Conservation (phyloP, 177 flowering plant species). For the Tripterygium wilfordii region DNA sequence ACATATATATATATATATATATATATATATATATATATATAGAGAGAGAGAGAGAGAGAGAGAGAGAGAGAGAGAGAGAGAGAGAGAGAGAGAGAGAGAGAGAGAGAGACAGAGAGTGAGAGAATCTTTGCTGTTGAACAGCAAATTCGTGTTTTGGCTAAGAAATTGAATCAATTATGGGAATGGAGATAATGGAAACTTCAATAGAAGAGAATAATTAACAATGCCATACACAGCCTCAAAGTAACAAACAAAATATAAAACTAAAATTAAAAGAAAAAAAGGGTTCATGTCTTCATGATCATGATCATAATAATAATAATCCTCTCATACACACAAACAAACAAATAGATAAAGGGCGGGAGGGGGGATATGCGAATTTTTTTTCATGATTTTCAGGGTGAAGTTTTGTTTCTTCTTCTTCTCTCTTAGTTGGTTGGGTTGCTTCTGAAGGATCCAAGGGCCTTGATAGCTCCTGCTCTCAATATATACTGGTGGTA, state of each 20-base stretch:
- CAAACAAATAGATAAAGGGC: constrained; percentile 10
- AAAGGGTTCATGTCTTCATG: background rate
- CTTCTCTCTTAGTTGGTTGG: constrained; percentile 42
- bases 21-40: no score
- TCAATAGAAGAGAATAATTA: no score
- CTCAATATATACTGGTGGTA: constrained; percentile 82
- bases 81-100: no score
- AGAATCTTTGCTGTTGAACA: no score
- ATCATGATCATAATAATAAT: background rate
- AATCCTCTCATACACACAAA: constrained; percentile 23
- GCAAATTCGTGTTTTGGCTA: no score
- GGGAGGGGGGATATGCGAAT: background rate
- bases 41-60: no score
- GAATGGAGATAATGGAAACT: no score
- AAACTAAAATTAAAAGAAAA: background rate
- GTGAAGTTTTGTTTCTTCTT: background rate
- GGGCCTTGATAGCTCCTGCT: constrained; percentile 74
- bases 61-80: no score
- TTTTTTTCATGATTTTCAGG: background rate
- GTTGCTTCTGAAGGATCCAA: constrained; percentile 85
- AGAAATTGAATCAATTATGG: no score
- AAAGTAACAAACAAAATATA: background rate
- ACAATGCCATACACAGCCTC: background rate
- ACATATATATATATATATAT: no score
- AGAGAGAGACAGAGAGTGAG: no score